A percentile compares a stretch with the other conserved stretches of the same genome.
Evolutionary conservation across 345 rosid species (phyloP).

Genomic region (Murraya paniculata): DNA sequence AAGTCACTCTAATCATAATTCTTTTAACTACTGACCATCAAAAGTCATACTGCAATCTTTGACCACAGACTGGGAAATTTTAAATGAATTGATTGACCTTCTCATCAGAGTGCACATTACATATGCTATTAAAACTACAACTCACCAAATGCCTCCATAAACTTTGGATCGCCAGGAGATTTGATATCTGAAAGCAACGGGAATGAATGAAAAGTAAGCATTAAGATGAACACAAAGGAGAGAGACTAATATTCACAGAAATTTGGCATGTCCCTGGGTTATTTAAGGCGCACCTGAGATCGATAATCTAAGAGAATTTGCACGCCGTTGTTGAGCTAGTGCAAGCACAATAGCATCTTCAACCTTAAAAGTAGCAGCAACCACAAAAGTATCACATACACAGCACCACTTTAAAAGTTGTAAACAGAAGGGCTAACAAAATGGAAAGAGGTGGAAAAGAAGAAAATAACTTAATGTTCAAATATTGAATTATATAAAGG

Average conservation of each 20-base stretch:
- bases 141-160: conserved; percentile 86
- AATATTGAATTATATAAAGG: not conserved
- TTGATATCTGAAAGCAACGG: conserved; percentile 60
- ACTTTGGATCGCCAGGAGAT: conserved; percentile 82
- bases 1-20: not conserved
- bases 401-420: not conserved
- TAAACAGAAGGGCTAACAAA: not conserved
- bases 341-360: conserved; percentile 82
- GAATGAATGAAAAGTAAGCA: conserved; percentile 14
- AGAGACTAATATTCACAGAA: not conserved
- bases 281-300: conserved; percentile 50
- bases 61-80: not conserved
- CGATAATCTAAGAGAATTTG: conserved; percentile 61
- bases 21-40: not conserved
- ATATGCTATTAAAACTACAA: conserved; percentile 6
- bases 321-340: conserved; percentile 72
- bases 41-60: not conserved
- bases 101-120: not conserved
- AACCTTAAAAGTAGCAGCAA: conserved; percentile 50
- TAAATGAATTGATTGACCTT: not conserved
- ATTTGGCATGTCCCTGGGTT: not conserved
- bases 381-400: conserved; percentile 11
- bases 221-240: not conserved
- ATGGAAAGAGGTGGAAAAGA: not conserved
- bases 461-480: not conserved